phyloP scores from a whole-genome alignment of 148 eudicot genomes.

The Mesembryanthemum crystallinum region DNA sequence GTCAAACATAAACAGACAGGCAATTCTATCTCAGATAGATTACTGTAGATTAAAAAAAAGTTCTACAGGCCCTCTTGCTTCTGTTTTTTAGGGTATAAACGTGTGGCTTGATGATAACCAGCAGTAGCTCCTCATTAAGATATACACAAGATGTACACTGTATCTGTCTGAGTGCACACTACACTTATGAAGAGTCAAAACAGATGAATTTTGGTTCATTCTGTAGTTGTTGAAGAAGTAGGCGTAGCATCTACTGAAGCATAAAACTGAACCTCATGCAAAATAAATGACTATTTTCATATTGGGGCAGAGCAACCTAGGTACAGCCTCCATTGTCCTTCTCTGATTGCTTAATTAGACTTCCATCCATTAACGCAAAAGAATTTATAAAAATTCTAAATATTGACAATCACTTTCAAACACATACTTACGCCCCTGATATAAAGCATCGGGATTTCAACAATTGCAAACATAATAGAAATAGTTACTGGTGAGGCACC shows the following conservation, averaged over 20 bases:
- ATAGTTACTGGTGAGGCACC: slow-evolving; percentile 36
- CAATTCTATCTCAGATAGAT: background rate
- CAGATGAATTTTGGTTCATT: background rate
- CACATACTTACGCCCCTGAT: background rate
- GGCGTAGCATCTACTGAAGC: background rate
- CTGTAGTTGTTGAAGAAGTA: background rate
- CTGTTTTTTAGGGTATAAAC: background rate
- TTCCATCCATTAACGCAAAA: background rate
- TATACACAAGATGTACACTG: background rate
- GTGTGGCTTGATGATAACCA: background rate
- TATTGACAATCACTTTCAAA: background rate
- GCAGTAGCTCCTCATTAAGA: background rate
- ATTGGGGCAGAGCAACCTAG: background rate
- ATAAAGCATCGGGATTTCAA: background rate
- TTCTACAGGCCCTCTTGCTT: background rate
- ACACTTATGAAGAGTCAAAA: background rate
- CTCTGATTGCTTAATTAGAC: background rate
- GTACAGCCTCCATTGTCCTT: background rate
- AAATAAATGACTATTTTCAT: background rate
- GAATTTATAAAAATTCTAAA: background rate
- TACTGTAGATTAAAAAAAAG: background rate
- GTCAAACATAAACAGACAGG: background rate
- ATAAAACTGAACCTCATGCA: background rate
- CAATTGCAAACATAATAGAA: slow-evolving; percentile 3
- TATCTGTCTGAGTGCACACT: background rate